Conservation (phyloP, 345 rosid genomes). For the Physaria fendleri region DNA sequence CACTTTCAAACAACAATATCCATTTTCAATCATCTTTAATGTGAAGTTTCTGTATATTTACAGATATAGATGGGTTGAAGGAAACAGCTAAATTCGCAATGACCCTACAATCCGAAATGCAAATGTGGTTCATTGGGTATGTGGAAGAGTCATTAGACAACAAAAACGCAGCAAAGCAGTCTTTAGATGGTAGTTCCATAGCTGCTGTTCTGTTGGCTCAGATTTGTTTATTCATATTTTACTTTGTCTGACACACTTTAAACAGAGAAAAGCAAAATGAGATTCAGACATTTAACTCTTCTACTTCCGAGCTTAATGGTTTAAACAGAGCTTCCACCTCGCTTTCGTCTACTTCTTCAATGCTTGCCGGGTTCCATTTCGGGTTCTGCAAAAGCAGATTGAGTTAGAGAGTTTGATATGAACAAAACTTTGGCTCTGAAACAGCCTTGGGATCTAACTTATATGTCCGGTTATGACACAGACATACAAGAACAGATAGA, state of each 20-base stretch:
- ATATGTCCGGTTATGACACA: neutral
- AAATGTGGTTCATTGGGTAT: conserved; percentile 67
- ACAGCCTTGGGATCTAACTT: too few species aligned
- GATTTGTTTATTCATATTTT: conserved; percentile 5
- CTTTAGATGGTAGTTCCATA: conserved; percentile 58
- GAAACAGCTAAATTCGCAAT: conserved; percentile 55
- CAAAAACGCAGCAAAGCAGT: conserved; percentile 34
- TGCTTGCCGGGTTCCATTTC: conserved; percentile 61
- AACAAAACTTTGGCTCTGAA: too few species aligned
- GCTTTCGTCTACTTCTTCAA: conserved; percentile 46
- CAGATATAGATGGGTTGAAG: conserved; percentile 50
- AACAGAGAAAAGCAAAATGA: too few species aligned
- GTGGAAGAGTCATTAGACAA: conserved; percentile 74
- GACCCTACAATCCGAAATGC: conserved; percentile 70
- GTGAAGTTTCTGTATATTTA: too few species aligned
- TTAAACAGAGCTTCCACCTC: conserved; percentile 65
- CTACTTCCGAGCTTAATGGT: conserved; percentile 40
- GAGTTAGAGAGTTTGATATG: too few species aligned
- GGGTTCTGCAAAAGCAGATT: conserved; percentile 58
- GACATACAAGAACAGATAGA: neutral
- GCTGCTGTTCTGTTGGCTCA: conserved; percentile 46
- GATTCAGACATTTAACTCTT: conserved; percentile 46
- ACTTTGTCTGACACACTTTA: neutral
- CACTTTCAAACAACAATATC: neutral
- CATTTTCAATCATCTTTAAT: too few species aligned